Evolutionary conservation across 2,329 filamentous ascomycete species (phyloP), one percentile per base, ranked within the genome.

Genomic region (Clonostachys rosea): DNA sequence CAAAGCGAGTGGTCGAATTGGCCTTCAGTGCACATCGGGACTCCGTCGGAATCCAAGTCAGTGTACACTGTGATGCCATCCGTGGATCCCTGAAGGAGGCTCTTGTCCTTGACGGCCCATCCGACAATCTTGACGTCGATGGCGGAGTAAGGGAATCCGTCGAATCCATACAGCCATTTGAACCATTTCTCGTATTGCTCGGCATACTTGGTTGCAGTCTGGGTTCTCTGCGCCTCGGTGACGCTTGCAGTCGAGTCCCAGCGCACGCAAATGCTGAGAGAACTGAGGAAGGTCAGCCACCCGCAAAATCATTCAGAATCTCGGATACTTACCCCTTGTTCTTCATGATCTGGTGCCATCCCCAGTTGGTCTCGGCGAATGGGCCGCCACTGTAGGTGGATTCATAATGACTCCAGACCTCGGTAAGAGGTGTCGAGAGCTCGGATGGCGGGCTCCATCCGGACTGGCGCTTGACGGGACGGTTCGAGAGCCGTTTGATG

Each of bases 1-100:
- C 72, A 75, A 42, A 75, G 64, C 5, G 65, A 69, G 53, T 70
- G 59, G 52, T 74, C 68, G 50, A 74, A 75, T 56, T 72, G 70
- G n/a, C 61, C 55, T 33, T 52, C 61, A 2, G 62, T 62, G 50
- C 71, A 75, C 56, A 73, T 60, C 1, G 71, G 69, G 18, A 67
- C 60, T 2, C 70, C 71, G 1, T 59, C 66, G 2, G 43, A 44
- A 46, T 75, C 70, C 8, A 50, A 59, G 35, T 64, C 63, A 5
- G 67, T 73, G 57, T 74, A 72, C 42, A 74, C 62, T 44, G 68
- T 57, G 37, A 70, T 61, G 13, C 60, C 61, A 8, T 56, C 60
- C 1, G 60, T 63, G 42, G 61, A 62, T 7, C 69, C 70, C 52
- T 70, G 51, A 20, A 72, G 61, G 14, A 69, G 58, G 35, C 47